A percentile compares a stretch with the other conserved stretches of the same genome.
Evolutionary conservation across 805 yeast species (phyloP).

Genomic region (Isabelozyma pseudorhagii): DNA sequence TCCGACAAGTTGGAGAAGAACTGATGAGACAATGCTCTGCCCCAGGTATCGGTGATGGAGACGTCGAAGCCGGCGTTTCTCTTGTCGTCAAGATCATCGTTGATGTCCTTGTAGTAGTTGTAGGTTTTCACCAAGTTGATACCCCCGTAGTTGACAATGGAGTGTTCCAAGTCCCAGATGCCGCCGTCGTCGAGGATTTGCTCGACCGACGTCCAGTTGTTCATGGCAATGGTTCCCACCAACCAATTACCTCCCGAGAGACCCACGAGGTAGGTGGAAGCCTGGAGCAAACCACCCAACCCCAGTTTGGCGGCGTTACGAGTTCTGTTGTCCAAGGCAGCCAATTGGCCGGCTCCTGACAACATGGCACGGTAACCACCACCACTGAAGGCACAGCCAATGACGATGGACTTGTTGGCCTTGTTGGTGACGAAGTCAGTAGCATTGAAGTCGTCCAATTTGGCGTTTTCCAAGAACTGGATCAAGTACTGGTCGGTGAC

Average conservation of each 20-base stretch:
- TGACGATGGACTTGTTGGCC: constrained; percentile 25
- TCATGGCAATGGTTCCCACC: constrained; percentile 60
- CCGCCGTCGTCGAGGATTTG: constrained; percentile 21
- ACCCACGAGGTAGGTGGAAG: constrained; percentile 72
- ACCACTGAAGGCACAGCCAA: constrained; percentile 49
- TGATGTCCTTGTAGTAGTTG: constrained; percentile 40
- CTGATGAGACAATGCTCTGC: constrained; percentile 38
- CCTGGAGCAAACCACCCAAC: constrained; percentile 73
- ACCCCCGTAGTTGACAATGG: constrained; percentile 70
- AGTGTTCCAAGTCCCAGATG: constrained; percentile 47
- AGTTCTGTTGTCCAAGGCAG: constrained; percentile 77
- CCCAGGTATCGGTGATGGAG: constrained; percentile 43
- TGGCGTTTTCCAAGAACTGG: constrained; percentile 44
- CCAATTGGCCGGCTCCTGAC: constrained; percentile 77
- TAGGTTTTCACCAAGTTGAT: constrained; percentile 59
- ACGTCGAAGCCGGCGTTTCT: constrained; percentile 35
- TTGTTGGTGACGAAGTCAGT: constrained; percentile 26
- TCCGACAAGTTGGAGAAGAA: constrained; percentile 27
- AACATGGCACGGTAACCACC: constrained; percentile 93
- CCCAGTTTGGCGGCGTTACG: constrained; percentile 49
- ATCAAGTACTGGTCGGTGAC: constrained; percentile 45
- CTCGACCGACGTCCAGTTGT: constrained; percentile 55
- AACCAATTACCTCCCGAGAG: constrained; percentile 65
- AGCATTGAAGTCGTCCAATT: constrained; percentile 47
- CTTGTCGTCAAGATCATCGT: constrained; percentile 27